Conservation (phyloP, 495 filamentous ascomycete genomes). For the Penicillium cataractarum region DNA sequence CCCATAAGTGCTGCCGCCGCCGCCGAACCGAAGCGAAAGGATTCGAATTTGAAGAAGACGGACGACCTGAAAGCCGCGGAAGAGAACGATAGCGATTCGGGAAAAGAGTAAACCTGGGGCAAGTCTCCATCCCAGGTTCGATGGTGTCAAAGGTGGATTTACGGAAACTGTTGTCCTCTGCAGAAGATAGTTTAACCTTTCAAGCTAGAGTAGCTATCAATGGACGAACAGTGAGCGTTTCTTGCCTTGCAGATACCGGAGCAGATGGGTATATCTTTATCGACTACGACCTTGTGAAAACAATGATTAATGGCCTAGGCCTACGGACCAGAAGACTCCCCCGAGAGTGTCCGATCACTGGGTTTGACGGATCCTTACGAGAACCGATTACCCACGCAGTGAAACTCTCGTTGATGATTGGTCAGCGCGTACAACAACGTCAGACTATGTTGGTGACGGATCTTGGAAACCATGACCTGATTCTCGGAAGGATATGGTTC, state of each 20-base stretch:
- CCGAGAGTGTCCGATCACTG: neutral
- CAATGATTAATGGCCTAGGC: neutral
- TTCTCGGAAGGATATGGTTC: neutral
- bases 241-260: neutral
- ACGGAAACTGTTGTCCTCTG: neutral
- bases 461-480: neutral
- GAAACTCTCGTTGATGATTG: neutral
- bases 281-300: neutral
- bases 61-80: neutral
- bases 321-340: neutral
- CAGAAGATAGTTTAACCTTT: neutral
- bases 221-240: neutral
- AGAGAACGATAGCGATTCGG: neutral
- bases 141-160: neutral
- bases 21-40: neutral
- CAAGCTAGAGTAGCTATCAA: neutral
- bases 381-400: neutral
- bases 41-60: neutral
- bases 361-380: neutral
- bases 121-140: neutral
- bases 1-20: neutral
- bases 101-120: neutral
- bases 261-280: neutral
- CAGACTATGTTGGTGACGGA: neutral
- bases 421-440: neutral